Base-by-base conservation (phyloP, 768 basidiomycete genomes). In the Calocybe cyanea region DNA sequence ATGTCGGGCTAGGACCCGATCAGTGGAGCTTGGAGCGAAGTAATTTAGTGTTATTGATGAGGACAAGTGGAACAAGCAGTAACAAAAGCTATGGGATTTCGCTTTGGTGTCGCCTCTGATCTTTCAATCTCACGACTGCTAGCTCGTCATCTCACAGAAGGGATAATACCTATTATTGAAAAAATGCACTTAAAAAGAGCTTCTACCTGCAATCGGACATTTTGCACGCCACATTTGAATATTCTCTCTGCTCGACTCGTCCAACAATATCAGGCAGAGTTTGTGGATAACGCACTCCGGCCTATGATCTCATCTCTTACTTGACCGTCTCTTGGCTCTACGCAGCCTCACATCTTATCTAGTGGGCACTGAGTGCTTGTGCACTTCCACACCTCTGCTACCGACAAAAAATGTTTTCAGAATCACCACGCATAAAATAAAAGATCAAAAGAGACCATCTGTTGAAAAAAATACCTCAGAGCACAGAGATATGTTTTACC, bases 11-110 rank as follows among this genome's bases (percentile, higher is more conserved):
- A 87, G 83, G 79, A 80, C 80, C 0, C 74, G 76, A 8, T 53
- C 88, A 0, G 86, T 80, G 0, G 87, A 90, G 60, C 55, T 86
- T 1, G 87, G 85, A 2, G 70, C 88, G 57, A 69, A 68, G 48
- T 49, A 70, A 79, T 34, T 62, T 2, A 68, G 67, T 48, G 50
- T 74, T 59, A 40, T 58, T 34, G 71, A 76, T 77, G n/a, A 77
- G 70, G 21, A 83, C 85, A 87, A 58, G 82, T 85, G 17, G 85
- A 87, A 56, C 78, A 72, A 45, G 81, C 85, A 9, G 68, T 86
- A 13, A 78, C 77, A 13, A 85, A 83, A 65, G 86, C 82, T 45
- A 85, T 88, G 48, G 62, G 85, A 72, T 1, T n/a, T 19, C 17
- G 6, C 15, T 20, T 5, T n/a, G 7, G 14, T 7, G 5, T 25